Evolutionary conservation across 2,329 filamentous ascomycete species (phyloP), one percentile per base, ranked within the genome.

Genomic region (Ilyonectria robusta): DNA sequence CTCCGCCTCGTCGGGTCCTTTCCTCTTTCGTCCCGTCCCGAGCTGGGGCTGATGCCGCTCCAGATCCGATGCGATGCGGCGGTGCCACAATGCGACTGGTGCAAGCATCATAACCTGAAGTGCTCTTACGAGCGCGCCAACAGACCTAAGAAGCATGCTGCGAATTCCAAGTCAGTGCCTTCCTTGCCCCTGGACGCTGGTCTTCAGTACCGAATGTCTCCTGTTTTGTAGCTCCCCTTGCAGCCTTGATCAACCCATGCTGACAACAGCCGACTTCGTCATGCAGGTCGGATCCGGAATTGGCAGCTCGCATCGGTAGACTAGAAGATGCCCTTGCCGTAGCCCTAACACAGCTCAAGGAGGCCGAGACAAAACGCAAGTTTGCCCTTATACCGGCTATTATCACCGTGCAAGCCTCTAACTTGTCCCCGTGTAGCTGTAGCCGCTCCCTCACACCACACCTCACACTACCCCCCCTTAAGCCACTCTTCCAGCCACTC

Each of bases 81-180:
- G n/a, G 19, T 33, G 33, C 50, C 50, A 8, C 33, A 53, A 31
- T 53, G 50, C 21, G 50, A 53, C 50, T 53, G 50, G 50, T 53
- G 50, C 50, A 53, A 53, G 50, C 50, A 53, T 21, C 50, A 53
- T 11, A 21, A 53, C 15, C 29, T 53, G n/a, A 4, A 17, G 1
- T 53, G 50, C 31, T 35, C 50, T 31, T 53, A 53, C 50, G 19
- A 23, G 10, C 50, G 50, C 17, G n/a, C 35, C n/a, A 53, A 53
- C 11, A 19, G 10, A 7, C 13, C 50, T 10, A 53, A 53, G 50
- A 15, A n/a, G 40, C 40, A 15, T 5, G 37, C 40, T 8, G 40
- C 29, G 7, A 13, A 13, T 19, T 21, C 29, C 4, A 7, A 35
- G 50, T 53, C 5, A 37, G 48, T 53, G 1, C 29, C 5, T 19